Evolutionary conservation across 1,139 yeast genomes (phyloP).

Genomic region (Nakaseomyces delphensis): DNA sequence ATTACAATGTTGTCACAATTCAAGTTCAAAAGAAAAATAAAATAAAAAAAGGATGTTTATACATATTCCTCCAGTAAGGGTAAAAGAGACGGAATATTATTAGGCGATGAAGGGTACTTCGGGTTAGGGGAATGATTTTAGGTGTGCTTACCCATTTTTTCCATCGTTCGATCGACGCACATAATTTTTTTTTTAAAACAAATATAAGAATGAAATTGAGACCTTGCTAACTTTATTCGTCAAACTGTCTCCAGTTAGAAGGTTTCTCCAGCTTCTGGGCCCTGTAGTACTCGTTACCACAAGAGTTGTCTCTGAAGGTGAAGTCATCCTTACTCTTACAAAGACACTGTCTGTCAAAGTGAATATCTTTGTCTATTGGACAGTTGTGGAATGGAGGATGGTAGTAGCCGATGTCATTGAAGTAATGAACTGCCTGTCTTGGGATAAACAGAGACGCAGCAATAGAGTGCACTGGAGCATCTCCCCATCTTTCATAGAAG

Average conservation of each 20-base stretch:
- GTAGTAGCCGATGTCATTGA: constrained; percentile 57
- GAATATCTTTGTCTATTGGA: constrained; percentile 48
- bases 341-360: constrained; percentile 46
- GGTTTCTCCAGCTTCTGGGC: constrained; percentile 44
- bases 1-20: too few relatives aligned
- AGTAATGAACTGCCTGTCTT: constrained; percentile 59
- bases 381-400: constrained; percentile 58
- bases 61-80: too few relatives aligned
- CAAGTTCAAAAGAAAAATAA: too few relatives aligned
- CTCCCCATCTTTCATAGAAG: constrained; percentile 91
- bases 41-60: too few relatives aligned
- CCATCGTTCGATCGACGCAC: too few relatives aligned
- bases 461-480: constrained; percentile 83
- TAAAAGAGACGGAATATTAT: too few relatives aligned
- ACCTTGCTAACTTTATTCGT: too few relatives aligned
- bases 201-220: too few relatives aligned
- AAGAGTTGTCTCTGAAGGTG: constrained; percentile 55
- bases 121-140: too few relatives aligned
- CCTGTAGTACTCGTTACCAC: constrained; percentile 47
- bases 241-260: constrained; percentile 41
- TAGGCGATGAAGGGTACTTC: too few relatives aligned
- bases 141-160: too few relatives aligned
- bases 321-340: constrained; percentile 62
- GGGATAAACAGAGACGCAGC: constrained; percentile 69
- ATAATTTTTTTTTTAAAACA: too few relatives aligned